Base-by-base conservation (phyloP, 495 filamentous ascomycete species). In the Annulohypoxylon maeteangense region DNA sequence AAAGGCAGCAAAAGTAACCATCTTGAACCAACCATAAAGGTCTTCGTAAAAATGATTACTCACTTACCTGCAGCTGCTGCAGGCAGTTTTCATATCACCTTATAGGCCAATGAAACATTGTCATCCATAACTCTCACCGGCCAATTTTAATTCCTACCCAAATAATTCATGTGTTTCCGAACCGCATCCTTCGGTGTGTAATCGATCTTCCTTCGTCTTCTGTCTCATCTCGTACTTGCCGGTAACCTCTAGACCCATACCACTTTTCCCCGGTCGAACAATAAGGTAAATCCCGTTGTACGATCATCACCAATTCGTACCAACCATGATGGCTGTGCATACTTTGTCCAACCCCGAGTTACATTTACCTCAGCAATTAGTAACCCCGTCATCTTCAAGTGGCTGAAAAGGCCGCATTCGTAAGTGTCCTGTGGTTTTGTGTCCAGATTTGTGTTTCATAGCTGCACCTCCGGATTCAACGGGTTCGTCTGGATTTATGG, bases 31-130 rank as follows among this genome's bases (percentile, higher is more conserved):
- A 61, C 40, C 57, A 63, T 22, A 18, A 63, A 27, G 54, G 45
- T 47, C 34, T 31, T 64, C 54, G 64, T 72, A 67, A 55, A 59
- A 0, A 40, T 56, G 47, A 60, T 72, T 64, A 72, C 60, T 56
- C 55, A 64, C 64, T 72, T n/a, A 54, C 65, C 58, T 68, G 47
- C 60, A 54, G 20, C 31, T 12, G 27, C 58, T 68, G 47, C 60
- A 54, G 20, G 44, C 20, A 40, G 18, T 18, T 57, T 40, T 55
- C 16, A 40, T 57, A 38, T n/a, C 31, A 36, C 14, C 34, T 38
- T 34, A 31, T 18, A 32, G 18, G 34, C 64, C 55, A 67, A 67
- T 60, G 16, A 22, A 25, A 58, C 23, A 22, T 31, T 42, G 20
- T 57, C 27, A 29, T 31, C 31, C 44, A 42, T 16, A 27, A 10